Evolutionary conservation across 2,329 filamentous ascomycete genomes (phyloP).

Genomic region (Pestalotiopsis sp.): DNA sequence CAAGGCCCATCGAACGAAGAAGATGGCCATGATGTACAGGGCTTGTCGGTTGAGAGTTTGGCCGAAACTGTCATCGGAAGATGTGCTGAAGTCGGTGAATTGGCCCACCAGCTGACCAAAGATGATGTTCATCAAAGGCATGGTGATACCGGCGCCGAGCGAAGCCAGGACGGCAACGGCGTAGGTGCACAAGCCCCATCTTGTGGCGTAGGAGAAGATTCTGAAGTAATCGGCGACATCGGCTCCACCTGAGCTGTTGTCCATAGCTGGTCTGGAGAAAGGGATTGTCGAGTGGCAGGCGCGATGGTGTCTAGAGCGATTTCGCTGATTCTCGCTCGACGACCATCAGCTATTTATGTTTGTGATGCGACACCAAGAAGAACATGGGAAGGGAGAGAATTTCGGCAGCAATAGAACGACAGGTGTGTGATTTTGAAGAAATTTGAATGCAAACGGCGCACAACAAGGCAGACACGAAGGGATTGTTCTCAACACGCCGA

Average conservation of each 20-base stretch:
- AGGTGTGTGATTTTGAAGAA: too few relatives aligned
- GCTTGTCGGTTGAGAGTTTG: slow-evolving; percentile 40
- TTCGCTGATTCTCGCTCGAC: too few relatives aligned
- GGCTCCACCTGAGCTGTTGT: not conserved
- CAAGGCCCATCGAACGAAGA: slow-evolving; percentile 61
- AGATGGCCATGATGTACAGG: slow-evolving; percentile 68
- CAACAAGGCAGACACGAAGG: not conserved
- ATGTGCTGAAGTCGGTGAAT: slow-evolving; percentile 40
- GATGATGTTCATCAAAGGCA: slow-evolving; percentile 58
- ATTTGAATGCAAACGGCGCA: too few relatives aligned
- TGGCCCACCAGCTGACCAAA: slow-evolving; percentile 49
- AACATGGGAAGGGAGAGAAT: too few relatives aligned
- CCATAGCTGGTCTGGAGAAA: not conserved
- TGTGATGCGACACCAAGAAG: too few relatives aligned
- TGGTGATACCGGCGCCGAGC: slow-evolving; percentile 29
- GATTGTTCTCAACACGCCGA: not conserved
- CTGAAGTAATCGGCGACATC: slow-evolving; percentile 14
- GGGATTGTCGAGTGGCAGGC: not conserved
- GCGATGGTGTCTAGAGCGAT: too few relatives aligned
- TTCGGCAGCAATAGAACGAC: too few relatives aligned
- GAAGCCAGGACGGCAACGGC: slow-evolving; percentile 38
- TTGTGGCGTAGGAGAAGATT: slow-evolving; percentile 49
- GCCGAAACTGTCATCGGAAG: slow-evolving; percentile 35
- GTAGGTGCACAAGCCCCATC: slow-evolving; percentile 47
- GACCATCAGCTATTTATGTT: too few relatives aligned